phyloP scores from a whole-genome alignment of 345 rosid genomes.

The Odontarrhena argentea region DNA sequence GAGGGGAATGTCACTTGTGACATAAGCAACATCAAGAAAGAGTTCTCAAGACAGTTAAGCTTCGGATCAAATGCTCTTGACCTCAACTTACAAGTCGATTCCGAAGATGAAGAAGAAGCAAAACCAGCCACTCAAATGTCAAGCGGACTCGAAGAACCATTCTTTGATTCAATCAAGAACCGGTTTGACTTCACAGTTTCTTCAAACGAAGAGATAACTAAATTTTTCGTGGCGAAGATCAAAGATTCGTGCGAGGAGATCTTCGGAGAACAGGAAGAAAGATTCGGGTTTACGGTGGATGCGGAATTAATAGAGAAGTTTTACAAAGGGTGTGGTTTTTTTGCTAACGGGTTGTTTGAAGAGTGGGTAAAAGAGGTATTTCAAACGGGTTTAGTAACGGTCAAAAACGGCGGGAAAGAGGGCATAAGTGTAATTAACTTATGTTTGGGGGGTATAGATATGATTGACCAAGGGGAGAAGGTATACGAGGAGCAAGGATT shows the following conservation, averaged over 20 bases:
- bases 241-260: conserved; percentile 48
- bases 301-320: conserved; percentile 59
- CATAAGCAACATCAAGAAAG: conserved; percentile 44
- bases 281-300: conserved; percentile 52
- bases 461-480: conserved; percentile 37
- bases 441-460: conserved; percentile 44
- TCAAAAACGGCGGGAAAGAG: conserved; percentile 44
- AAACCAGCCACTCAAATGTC: conserved; percentile 22
- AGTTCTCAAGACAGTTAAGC: conserved; percentile 60
- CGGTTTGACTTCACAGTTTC: conserved; percentile 49
- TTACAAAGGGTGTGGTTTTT: conserved; percentile 36
- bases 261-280: conserved; percentile 47
- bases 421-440: conserved; percentile 46
- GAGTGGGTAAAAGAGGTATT: conserved; percentile 75
- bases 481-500: conserved; percentile 47
- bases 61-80: conserved; percentile 58
- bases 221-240: conserved; percentile 47
- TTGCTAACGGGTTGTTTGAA: conserved; percentile 56
- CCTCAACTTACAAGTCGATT: conserved; percentile 62
- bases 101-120: conserved; percentile 40
- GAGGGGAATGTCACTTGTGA: conserved; percentile 29
- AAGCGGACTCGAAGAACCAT: conserved; percentile 23
- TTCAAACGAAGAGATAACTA: conserved; percentile 42
- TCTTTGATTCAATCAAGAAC: conserved; percentile 60
- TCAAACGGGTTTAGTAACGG: conserved; percentile 47